These are phyloP conservation scores for Pythium rishiriense DNA, from an alignment of 352 stramenopile genomes.

Conservation along the genomic window DNA sequence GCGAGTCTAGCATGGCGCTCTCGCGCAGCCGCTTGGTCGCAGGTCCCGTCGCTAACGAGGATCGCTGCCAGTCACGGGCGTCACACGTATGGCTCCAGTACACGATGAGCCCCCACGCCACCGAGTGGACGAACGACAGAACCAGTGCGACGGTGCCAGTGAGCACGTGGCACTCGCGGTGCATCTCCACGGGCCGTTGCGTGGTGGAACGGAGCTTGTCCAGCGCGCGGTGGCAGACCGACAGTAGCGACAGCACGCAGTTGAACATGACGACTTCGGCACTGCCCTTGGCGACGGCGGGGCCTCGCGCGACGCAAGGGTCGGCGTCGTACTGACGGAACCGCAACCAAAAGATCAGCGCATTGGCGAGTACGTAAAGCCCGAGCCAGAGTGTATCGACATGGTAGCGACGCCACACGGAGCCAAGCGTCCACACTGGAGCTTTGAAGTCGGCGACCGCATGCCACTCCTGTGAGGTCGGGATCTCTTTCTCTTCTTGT, in stretches of 20 bases:
- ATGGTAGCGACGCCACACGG: slow-evolving; percentile 22
- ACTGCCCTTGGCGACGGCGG: slow-evolving; percentile 42
- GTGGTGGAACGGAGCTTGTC: slow-evolving; percentile 14
- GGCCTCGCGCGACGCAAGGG: slow-evolving; percentile 26
- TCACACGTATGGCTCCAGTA: slow-evolving; percentile 18
- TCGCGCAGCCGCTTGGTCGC: neutral
- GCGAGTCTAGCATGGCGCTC: slow-evolving; percentile 5
- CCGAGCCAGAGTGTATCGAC: slow-evolving; percentile 28
- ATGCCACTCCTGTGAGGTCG: neutral
- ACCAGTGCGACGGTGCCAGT: slow-evolving; percentile 29
- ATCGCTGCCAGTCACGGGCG: slow-evolving; percentile 25
- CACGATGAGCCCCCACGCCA: slow-evolving; percentile 38
- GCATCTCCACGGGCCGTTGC: slow-evolving; percentile 33
- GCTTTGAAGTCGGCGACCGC: neutral
- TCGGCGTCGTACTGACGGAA: slow-evolving; percentile 33
- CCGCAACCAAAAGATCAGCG: slow-evolving; percentile 26
- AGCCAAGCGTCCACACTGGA: neutral
- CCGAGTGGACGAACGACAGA: slow-evolving; percentile 36
- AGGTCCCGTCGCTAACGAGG: slow-evolving; percentile 19
- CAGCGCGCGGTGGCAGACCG: slow-evolving; percentile 36
- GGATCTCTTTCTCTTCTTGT: too few species aligned
- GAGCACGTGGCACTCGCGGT: slow-evolving; percentile 42
- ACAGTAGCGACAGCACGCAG: slow-evolving; percentile 30
- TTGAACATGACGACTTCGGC: slow-evolving; percentile 48
- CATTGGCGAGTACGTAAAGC: slow-evolving; percentile 34